Base-by-base conservation (phyloP, 2,329 filamentous ascomycete genomes). In the Coniochaeta sp. region DNA sequence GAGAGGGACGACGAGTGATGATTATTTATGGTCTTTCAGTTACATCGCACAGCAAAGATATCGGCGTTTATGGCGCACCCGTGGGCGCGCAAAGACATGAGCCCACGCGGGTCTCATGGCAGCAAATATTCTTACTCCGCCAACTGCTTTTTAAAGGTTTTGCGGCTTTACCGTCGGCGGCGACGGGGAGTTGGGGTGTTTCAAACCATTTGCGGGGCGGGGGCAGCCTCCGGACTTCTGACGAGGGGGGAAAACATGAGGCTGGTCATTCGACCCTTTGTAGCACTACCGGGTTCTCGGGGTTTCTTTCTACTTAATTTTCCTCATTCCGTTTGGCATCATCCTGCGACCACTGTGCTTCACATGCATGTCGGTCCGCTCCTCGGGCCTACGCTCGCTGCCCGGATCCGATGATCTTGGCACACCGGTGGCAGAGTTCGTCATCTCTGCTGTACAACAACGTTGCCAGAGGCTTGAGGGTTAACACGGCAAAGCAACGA, bases 1-100 rank as follows among this genome's bases (percentile, higher is more conserved):
- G 16, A 64, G 62, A 60, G 59, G 60, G 63, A 63, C 63, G 64
- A 68, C 58, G 17, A 52, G 43, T 59, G 36, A 59, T 44, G 58
- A 59, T 17, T 28, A n/a, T 38, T 58, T 58, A 58, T 44, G 56
- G 36, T 43, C 38, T 52, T 52, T 52, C 24, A n/a, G 47, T 50
- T 50, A 28, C 26, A 52, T 52, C 47, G 26, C 47, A 52, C 47
- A 52, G 47, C 47, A 52, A 52, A 52, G 47, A 52, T 52, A 52
- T 52, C 47, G 47, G 47, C 24, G 47, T 52, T 52, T 28, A 16
- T 28, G 47, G 47, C 47, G 47, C 47, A 52, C 47, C 47, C 47
- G 47, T 52, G 24, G 22, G n/a, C n/a, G n/a, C 24, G 12, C 47
- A 11, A 19, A 47, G 22, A 24, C 43, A 47, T 47, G 43, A 24